These are phyloP conservation scores for Sarcocystis neurona DNA, from an alignment of 169 alveolate genomes.

Conservation along the genomic window DNA sequence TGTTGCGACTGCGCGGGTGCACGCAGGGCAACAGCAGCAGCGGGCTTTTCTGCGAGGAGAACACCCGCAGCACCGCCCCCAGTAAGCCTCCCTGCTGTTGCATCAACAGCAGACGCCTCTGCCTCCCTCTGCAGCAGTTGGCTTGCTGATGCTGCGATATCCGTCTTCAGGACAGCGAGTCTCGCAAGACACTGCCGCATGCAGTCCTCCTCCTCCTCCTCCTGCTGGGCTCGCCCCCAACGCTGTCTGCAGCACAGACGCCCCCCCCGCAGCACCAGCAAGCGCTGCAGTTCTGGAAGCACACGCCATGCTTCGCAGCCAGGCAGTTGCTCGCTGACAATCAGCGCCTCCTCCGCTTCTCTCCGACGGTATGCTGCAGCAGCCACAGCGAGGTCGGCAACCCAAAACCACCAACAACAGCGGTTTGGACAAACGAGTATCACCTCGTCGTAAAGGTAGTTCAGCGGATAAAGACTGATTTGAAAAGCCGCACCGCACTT, in stretches of 20 bases:
- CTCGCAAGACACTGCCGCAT: not conserved
- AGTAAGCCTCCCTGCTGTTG: too few relatives aligned
- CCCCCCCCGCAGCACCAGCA: slow-evolving; percentile 1
- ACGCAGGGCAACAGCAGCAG: too few relatives aligned
- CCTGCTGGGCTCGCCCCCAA: not conserved
- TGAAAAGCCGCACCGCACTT: too few relatives aligned
- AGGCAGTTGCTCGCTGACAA: not conserved
- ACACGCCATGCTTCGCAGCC: not conserved
- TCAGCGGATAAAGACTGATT: too few relatives aligned
- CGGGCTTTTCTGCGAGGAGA: not conserved
- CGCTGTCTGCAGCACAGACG: not conserved
- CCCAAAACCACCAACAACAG: too few relatives aligned
- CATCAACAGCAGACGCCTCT: too few relatives aligned
- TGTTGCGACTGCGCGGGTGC: not conserved
- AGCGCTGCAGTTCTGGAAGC: not conserved
- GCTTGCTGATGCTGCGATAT: not conserved
- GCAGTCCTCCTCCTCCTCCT: too few relatives aligned
- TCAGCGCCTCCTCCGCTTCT: not conserved
- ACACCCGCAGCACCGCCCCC: not conserved
- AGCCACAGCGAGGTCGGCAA: too few relatives aligned
- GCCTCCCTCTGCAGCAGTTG: not conserved
- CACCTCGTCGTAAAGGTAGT: too few relatives aligned
- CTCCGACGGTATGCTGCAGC: not conserved
- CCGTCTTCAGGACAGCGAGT: not conserved
- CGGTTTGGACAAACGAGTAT: too few relatives aligned